Percentiles rank a stretch among this genome's conserved stretches.
These are phyloP conservation scores for Eucalyptus victrix DNA, from an alignment of 345 rosid genomes.

Conservation along the genomic window DNA sequence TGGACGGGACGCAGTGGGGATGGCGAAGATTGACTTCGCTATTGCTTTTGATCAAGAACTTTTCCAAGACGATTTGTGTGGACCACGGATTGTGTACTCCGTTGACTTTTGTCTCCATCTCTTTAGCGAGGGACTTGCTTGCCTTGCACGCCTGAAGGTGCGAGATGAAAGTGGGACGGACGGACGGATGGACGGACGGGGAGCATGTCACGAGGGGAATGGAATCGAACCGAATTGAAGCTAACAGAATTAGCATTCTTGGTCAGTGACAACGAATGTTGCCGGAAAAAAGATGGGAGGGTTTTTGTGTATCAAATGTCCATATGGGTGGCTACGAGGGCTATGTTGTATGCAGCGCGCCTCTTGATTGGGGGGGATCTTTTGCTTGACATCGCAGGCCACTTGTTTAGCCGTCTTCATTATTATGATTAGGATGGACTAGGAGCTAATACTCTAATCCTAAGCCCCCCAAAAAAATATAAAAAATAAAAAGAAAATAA, in stretches of 20 bases:
- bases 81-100: background rate
- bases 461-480: background rate
- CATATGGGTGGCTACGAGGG: background rate
- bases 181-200: background rate
- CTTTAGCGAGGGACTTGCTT: background rate
- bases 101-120: background rate
- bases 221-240: background rate
- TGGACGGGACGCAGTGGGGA: background rate
- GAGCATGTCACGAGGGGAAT: background rate
- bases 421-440: background rate
- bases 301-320: background rate
- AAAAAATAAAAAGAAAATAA: no score
- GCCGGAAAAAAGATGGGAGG: background rate
- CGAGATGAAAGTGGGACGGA: background rate
- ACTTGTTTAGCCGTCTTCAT: background rate
- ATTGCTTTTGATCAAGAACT: background rate
- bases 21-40: background rate
- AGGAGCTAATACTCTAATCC: background rate
- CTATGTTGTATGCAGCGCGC: background rate
- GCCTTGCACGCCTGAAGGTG: background rate
- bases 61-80: background rate
- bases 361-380: background rate
- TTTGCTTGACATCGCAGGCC: background rate
- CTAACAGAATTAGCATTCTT: background rate
- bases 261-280: background rate